Conservation (phyloP, 2,329 filamentous ascomycete genomes). For the Paecilomyces variotii region DNA sequence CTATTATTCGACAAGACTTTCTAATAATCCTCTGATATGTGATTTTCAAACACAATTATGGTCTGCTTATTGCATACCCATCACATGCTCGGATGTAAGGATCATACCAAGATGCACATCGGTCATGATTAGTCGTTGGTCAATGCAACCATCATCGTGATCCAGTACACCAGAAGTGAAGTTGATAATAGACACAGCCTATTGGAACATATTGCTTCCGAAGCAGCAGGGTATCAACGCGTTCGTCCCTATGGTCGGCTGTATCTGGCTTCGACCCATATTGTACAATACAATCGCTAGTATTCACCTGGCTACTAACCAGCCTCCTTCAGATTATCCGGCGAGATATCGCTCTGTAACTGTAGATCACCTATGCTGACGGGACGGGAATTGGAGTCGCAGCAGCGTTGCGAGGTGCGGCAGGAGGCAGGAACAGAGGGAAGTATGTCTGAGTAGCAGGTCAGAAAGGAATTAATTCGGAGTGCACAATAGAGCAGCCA, state of each 20-base stretch:
- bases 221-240: background rate
- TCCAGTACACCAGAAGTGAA: background rate
- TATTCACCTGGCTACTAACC: background rate
- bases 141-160: no score
- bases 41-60: no score
- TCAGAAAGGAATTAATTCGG: slow-evolving; percentile 5
- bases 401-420: slow-evolving; percentile 22
- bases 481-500: background rate
- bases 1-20: no score
- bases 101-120: no score
- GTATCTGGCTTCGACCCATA: background rate
- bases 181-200: background rate
- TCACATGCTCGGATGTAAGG: no score
- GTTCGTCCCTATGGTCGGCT: background rate
- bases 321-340: background rate
- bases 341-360: background rate
- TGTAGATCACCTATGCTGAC: slow-evolving; percentile 21
- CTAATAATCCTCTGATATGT: no score
- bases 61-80: no score
- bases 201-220: no score
- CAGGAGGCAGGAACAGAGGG: slow-evolving; percentile 56
- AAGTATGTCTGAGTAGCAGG: slow-evolving; percentile 48
- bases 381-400: slow-evolving; percentile 44
- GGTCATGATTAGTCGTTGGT: no score
- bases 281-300: background rate